Evolutionary conservation across 768 basidiomycete species (phyloP), one percentile per base, ranked within the genome.

Genomic region (Porphyrellus cyaneotinctus): DNA sequence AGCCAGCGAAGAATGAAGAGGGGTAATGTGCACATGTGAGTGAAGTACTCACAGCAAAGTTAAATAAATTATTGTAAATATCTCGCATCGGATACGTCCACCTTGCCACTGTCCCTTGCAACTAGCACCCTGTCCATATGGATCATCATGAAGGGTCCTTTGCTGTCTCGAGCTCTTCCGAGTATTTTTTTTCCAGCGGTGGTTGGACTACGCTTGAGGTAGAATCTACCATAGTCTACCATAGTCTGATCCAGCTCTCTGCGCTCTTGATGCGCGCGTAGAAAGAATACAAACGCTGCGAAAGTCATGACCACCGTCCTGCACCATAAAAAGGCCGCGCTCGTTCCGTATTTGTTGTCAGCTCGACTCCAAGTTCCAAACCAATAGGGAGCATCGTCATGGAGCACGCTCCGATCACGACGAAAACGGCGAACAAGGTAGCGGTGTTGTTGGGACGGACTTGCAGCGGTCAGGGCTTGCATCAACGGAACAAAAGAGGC

Each of bases 311-410:
- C 73, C 37, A 83, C 58, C 0, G 71, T 66, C 4, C 74, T 71
- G 68, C 83, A 84, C 89, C 90, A 93, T 23, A 92, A 61, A 24
- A 90, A 65, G 0, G 89, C 85, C 0, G 88, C 78, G 53, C 88
- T 90, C 1, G 80, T 82, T 90, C 87, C 1, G 89, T 79, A 61
- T 89, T 91, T 51, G 87, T 76, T 7, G 90, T 90, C 20, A 92
- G 64, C 65, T 94, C 91, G 36, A 84, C 86, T 15, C 79, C 85
- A 20, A 94, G 79, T 63, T 94, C 91, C 51, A 94, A 72, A 2
- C 74, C 83, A 30, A 92, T 76, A 2, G 91, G 89, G 2, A 94
- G 77, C 71, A 93, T 78, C 2, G 83, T 79, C 51, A 93, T 57
- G 4, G 83, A 83, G 43, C 76, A 69, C 13, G 79, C 69, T 15